These are phyloP conservation scores for Schwanniomyces pseudopolymorphus DNA, from an alignment of 805 yeast species.

Conservation along the genomic window DNA sequence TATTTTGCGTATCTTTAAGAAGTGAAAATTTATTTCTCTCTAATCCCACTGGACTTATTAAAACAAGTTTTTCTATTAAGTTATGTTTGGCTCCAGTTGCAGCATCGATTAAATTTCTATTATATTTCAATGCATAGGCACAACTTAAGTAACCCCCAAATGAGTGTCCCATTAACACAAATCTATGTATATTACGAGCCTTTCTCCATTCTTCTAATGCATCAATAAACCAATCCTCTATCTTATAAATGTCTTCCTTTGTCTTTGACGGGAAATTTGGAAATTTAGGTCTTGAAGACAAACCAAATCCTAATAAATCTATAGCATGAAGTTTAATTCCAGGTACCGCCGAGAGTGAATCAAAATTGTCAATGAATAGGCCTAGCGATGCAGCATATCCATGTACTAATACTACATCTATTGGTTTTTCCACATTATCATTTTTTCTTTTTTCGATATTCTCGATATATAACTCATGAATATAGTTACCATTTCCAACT, in stretches of 20 bases:
- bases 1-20: conserved; percentile 16
- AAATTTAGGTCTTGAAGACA: conserved; percentile 57
- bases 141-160: conserved; percentile 46
- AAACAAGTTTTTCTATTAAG: conserved; percentile 36
- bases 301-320: conserved; percentile 72
- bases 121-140: conserved; percentile 43
- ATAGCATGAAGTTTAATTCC: conserved; percentile 63
- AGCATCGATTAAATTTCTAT: conserved; percentile 19
- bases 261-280: conserved; percentile 31
- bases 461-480: conserved; percentile 74
- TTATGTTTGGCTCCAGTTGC: conserved; percentile 16
- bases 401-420: conserved; percentile 73
- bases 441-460: conserved; percentile 42
- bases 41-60: conserved; percentile 45
- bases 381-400: conserved; percentile 95
- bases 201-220: conserved; percentile 43
- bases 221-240: conserved; percentile 46
- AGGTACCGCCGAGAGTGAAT: conserved; percentile 43
- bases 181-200: conserved; percentile 31
- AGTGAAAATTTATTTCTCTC: conserved; percentile 35
- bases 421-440: conserved; percentile 6
- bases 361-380: conserved; percentile 71
- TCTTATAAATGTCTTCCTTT: conserved; percentile 32
- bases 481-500: conserved; percentile 53
- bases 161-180: conserved; percentile 43